Evolutionary conservation across 2,329 filamentous ascomycete species (phyloP), one percentile per base, ranked within the genome.

Genomic region (Dactylonectria estremocensis): DNA sequence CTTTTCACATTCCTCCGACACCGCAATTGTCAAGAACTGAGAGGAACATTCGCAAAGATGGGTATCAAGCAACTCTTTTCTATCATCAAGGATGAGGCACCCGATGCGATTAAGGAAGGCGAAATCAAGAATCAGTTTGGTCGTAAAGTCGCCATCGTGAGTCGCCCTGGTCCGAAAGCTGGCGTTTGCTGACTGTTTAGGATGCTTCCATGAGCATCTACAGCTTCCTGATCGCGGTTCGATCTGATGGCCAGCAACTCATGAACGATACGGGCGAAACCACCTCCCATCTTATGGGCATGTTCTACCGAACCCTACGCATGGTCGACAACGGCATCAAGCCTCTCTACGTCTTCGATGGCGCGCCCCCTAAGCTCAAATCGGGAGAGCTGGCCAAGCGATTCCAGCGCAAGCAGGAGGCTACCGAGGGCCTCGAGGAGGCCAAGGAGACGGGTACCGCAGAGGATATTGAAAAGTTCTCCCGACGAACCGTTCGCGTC

Each of bases 291-390:
- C 86, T 99, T 16, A 98, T 99, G 95, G 96, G 96, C 78, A 95
- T 99, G 91, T 99, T 99, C 86, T 99, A 99, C 86, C 95, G 96
- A 76, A 99, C 96, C 2, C 88, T 99, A 7, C 95, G 96, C 76
- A 98, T 99, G 85, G 94, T 98, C 77, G 96, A 99, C 83, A 98
- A 98, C 77, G 96, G 96, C 65, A 98, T 99, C 85, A 99, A 99
- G 80, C 96, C 96, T 1, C 89, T 99, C 73, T 99, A 97, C 81
- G 95, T 99, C 65, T 99, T 99, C 80, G 96, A 99, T 76, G 96
- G 96, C 66, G 95, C 95, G 10, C 96, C 96, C 18, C 96, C 96
- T 1, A 98, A 98, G 81, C 91, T 99, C 79, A 99, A 99, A 84
- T 97, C 95, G 0, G 96, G 96, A 70, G 96, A 99, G 84, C 87